Conservation (phyloP, 2,329 filamentous ascomycete genomes). For the Calonectria leucothoes region DNA sequence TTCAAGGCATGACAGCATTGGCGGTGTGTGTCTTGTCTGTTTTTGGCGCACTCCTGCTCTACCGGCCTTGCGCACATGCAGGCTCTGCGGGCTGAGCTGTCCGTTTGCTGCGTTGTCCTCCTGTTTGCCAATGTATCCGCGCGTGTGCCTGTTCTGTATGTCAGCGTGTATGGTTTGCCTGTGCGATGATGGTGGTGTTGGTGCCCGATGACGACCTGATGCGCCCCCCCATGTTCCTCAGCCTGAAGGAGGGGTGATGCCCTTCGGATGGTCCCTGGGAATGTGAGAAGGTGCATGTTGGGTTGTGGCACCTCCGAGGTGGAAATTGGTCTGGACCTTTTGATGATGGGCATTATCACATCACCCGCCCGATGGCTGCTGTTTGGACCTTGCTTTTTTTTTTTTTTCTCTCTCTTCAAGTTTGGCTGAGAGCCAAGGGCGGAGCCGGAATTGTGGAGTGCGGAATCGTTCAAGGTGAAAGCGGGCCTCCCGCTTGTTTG, state of each 20-base stretch:
- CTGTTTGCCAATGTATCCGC: conserved; percentile 32
- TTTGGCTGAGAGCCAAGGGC: conserved; percentile 3
- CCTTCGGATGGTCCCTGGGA: background rate
- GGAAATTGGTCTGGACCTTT: conserved; percentile 10
- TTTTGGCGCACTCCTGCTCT: conserved; percentile 28
- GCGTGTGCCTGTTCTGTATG: conserved; percentile 20
- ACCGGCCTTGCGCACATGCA: conserved; percentile 34
- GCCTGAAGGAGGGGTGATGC: conserved; percentile 23
- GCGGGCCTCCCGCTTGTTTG: conserved; percentile 14
- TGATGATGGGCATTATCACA: background rate
- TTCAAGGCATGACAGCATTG: conserved; percentile 39
- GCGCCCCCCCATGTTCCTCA: conserved; percentile 27
- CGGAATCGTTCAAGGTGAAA: background rate
- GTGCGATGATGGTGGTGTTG: conserved; percentile 37
- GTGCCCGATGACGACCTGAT: conserved; percentile 45
- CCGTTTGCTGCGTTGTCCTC: conserved; percentile 41
- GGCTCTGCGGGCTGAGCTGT: conserved; percentile 44
- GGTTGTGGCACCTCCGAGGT: background rate
- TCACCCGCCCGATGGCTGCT: background rate
- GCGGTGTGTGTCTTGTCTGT: conserved; percentile 33
- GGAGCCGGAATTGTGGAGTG: conserved; percentile 10
- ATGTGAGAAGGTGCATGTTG: background rate
- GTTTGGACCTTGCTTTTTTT: background rate
- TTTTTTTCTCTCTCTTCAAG: background rate
- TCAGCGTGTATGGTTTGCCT: conserved; percentile 13